Evolutionary conservation across 352 stramenopile species (phyloP), one percentile per base, ranked within the genome.

Genomic region (Pythium volutum): DNA sequence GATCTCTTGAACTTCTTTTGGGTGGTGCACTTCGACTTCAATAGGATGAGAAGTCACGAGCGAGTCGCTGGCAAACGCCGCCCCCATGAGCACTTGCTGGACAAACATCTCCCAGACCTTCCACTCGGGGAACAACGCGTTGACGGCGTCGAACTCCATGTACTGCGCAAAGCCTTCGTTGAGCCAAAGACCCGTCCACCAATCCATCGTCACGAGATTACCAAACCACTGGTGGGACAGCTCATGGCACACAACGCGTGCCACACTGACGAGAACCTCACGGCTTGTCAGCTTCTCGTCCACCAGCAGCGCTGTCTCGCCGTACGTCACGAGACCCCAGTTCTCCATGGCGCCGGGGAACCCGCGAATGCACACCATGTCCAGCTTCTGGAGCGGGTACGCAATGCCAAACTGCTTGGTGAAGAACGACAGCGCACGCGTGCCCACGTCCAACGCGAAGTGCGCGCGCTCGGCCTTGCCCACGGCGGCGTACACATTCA

Each of bases 151-250:
- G 63, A 97, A 97, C 76, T 99, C 93, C 75, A 97, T 97, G 79
- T 94, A 99, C 43, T 84, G 89, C 11, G 97, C 97, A 71, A 99
- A 99, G 7, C 96, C 96, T 74, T 99, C 97, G 74, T 99, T 99
- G 9, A 99, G 80, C 93, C 93, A 98, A 4, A 98, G 76, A 26
- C 91, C 88, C 15, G 91, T 94, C 92, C 93, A 98, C 79, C 97
- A 99, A 8, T 92, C 83, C 96, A 99, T 99, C 26, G 97, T 99
- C 33, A 99, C 97, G 6, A 99, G 81, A 70, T 99, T 99, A 36
- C 97, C 96, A 61, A 98, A 98, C 83, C 80, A 91, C 63, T 98
- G 95, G 77, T 99, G 97, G 5, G 97, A 97, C 1, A 99, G 74
- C 74, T 99, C 97, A 70, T 99, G 97, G 38, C 90, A 97, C 20